phyloP scores from a whole-genome alignment of 169 alveolate species.

The Plasmodium cynomolgi region DNA sequence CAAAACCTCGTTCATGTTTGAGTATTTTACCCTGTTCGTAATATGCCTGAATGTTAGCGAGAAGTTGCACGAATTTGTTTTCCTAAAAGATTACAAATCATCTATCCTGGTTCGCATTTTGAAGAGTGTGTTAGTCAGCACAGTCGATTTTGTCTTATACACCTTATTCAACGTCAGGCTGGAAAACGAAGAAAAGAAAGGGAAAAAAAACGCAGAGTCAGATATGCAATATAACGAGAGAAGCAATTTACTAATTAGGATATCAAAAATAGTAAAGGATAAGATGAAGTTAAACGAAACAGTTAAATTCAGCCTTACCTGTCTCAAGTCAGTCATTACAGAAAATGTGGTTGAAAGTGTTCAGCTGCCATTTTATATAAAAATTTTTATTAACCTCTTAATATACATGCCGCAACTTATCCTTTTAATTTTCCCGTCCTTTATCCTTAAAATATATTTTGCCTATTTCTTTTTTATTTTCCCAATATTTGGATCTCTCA shows the following conservation, averaged over 20 bases:
- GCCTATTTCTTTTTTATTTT: conserved; percentile 49
- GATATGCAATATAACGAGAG: conserved; percentile 23
- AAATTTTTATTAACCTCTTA: conserved; percentile 38
- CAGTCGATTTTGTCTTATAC: conserved; percentile 39
- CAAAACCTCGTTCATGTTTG: conserved; percentile 20
- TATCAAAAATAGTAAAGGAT: conserved; percentile 34
- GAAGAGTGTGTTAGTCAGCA: conserved; percentile 32
- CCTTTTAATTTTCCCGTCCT: conserved; percentile 49
- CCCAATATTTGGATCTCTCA: conserved; percentile 71
- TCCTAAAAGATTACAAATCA: conserved; percentile 54
- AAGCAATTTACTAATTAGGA: conserved; percentile 51
- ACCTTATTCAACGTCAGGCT: conserved; percentile 47
- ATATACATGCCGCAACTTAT: conserved; percentile 62
- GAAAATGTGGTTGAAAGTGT: conserved; percentile 63
- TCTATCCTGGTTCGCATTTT: conserved; percentile 45
- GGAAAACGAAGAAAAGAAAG: conserved; percentile 32
- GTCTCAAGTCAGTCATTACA: conserved; percentile 43
- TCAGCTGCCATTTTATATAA: conserved; percentile 50
- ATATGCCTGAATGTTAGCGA: conserved; percentile 50
- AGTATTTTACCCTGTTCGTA: conserved; percentile 33
- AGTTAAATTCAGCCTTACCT: conserved; percentile 47
- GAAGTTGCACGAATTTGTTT: conserved; percentile 49
- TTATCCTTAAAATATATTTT: conserved; percentile 55
- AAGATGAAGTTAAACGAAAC: conserved; percentile 56
- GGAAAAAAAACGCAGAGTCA: not conserved